Conservation (phyloP, 148 eudicot genomes). For the Euryodendron excelsum region DNA sequence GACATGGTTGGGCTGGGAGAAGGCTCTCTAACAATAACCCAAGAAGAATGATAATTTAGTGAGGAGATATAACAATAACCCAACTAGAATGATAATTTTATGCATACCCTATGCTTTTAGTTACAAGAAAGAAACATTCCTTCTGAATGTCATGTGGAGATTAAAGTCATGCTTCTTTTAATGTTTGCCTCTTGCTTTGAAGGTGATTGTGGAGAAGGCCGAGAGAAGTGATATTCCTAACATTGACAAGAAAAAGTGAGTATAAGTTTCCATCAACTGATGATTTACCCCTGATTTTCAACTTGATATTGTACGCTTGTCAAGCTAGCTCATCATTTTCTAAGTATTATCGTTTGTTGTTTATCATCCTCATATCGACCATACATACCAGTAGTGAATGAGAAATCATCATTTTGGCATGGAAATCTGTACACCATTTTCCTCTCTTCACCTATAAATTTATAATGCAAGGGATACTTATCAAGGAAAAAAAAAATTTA, state of each 20-base stretch:
- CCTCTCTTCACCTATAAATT: neutral
- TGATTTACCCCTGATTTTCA: constrained; percentile 1
- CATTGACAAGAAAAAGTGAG: constrained; percentile 72
- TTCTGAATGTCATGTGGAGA: neutral
- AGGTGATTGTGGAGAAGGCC: constrained; percentile 78
- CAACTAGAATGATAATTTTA: too few species aligned
- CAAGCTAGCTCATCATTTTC: neutral
- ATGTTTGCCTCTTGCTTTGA: constrained; percentile 8
- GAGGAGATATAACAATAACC: neutral
- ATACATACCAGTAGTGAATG: neutral
- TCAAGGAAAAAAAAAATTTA: too few species aligned
- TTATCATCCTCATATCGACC: neutral
- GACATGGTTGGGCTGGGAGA: too few species aligned
- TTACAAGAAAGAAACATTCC: neutral
- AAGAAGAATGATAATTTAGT: too few species aligned
- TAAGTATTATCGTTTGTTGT: neutral
- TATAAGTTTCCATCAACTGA: neutral
- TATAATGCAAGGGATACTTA: neutral
- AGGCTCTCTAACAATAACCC: too few species aligned
- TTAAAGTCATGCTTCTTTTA: neutral
- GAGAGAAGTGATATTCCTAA: constrained; percentile 72
- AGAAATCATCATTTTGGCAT: neutral
- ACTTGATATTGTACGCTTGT: neutral
- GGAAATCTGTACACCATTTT: neutral
- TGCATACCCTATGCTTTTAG: neutral